Evolutionary conservation across 352 stramenopile genomes (phyloP).

Genomic region (Pythium rhizo-oryzae): DNA sequence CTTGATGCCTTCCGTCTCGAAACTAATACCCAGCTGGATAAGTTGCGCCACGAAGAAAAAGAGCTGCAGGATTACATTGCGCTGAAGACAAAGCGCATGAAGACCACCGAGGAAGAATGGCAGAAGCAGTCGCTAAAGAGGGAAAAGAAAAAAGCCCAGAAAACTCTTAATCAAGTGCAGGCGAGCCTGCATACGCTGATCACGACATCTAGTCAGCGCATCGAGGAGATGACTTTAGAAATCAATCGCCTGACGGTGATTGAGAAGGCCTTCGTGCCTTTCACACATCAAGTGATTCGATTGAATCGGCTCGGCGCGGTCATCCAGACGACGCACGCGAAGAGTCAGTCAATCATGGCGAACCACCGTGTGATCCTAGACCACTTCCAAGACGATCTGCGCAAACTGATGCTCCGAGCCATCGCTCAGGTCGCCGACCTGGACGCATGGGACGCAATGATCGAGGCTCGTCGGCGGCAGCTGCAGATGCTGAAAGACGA

Average conservation of each 20-base stretch:
- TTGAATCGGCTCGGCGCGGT: slow-evolving; percentile 44
- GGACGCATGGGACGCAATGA: slow-evolving; percentile 75
- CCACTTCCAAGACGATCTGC: slow-evolving; percentile 63
- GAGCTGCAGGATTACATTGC: slow-evolving; percentile 78
- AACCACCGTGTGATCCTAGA: slow-evolving; percentile 48
- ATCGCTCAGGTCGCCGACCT: slow-evolving; percentile 53
- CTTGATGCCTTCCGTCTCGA: slow-evolving; percentile 62
- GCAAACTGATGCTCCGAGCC: slow-evolving; percentile 51
- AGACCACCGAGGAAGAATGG: slow-evolving; percentile 80
- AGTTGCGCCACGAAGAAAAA: slow-evolving; percentile 56
- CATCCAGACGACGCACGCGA: slow-evolving; percentile 43
- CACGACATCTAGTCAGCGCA: slow-evolving; percentile 50
- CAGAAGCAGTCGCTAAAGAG: slow-evolving; percentile 82
- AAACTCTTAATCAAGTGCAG: slow-evolving; percentile 58
- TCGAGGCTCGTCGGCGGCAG: slow-evolving; percentile 58
- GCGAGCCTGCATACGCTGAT: slow-evolving; percentile 47
- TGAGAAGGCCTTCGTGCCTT: slow-evolving; percentile 76
- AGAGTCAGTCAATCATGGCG: slow-evolving; percentile 43
- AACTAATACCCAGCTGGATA: slow-evolving; percentile 66
- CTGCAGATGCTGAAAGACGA: slow-evolving; percentile 62
- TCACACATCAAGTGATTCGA: slow-evolving; percentile 72
- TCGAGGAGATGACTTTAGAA: slow-evolving; percentile 67
- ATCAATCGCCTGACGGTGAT: slow-evolving; percentile 61
- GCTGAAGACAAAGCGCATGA: slow-evolving; percentile 78
- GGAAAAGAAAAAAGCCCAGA: slow-evolving; percentile 80